A percentile compares a stretch with the other conserved stretches of the same genome.
These are phyloP conservation scores for Globisporangium viniferum DNA, from an alignment of 352 stramenopile species.

Conservation along the genomic window DNA sequence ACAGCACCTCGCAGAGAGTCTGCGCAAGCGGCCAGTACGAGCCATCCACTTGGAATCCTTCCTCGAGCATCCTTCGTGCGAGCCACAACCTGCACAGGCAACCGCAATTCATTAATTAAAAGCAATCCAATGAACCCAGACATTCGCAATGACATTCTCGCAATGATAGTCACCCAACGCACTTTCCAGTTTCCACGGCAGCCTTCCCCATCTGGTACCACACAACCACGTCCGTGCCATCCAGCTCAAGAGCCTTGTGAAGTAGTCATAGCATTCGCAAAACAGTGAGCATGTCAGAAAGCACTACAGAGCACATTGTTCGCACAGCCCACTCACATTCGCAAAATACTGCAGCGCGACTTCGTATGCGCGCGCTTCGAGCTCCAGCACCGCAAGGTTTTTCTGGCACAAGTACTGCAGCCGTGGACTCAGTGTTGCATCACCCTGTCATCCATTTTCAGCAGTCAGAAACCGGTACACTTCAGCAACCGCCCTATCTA, in stretches of 20 bases:
- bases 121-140: neutral
- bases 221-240: constrained; percentile 72
- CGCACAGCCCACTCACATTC: constrained; percentile 19
- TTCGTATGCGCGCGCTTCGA: constrained; percentile 39
- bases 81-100: constrained; percentile 47
- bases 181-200: constrained; percentile 58
- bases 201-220: constrained; percentile 69
- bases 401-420: constrained; percentile 73
- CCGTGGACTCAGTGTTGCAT: constrained; percentile 28
- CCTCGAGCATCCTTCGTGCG: constrained; percentile 50
- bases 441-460: constrained; percentile 12
- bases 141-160: neutral
- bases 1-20: constrained; percentile 55
- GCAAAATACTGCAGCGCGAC: constrained; percentile 46
- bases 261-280: neutral
- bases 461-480: neutral
- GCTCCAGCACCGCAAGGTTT: constrained; percentile 58
- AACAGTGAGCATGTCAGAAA: neutral
- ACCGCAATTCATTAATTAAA: neutral
- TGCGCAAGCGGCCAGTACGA: constrained; percentile 67
- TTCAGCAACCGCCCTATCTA: neutral
- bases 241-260: constrained; percentile 44
- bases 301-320: neutral
- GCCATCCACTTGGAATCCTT: constrained; percentile 49
- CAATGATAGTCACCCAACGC: neutral